Evolutionary conservation across 148 eudicot species (phyloP).

Genomic region (Chenopodium suecicum): DNA sequence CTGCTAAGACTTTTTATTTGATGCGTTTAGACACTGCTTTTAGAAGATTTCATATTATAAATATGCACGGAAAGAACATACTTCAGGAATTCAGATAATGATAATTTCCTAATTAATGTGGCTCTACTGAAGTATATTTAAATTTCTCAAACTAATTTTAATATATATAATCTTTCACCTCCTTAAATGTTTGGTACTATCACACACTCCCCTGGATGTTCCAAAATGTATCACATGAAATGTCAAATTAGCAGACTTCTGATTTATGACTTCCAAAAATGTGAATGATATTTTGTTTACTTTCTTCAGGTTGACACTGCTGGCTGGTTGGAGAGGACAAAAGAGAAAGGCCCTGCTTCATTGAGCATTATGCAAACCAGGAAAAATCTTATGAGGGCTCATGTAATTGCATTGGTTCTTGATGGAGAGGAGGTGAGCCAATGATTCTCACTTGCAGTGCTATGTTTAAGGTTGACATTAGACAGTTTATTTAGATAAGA

Average conservation of each 20-base stretch:
- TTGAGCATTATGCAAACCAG: constrained; percentile 93
- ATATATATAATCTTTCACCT: background rate
- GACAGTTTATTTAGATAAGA: background rate
- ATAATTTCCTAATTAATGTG: too few species aligned
- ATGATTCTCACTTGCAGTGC: constrained; percentile 1
- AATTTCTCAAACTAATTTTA: too few species aligned
- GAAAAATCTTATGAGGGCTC: constrained; percentile 98
- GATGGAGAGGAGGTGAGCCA: constrained; percentile 89
- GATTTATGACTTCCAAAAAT: background rate
- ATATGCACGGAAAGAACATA: background rate
- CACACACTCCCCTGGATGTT: background rate
- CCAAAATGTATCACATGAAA: background rate
- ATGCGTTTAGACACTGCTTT: background rate
- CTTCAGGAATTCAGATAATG: background rate
- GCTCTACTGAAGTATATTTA: background rate
- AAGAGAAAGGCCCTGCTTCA: constrained; percentile 87
- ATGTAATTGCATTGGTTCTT: constrained; percentile 87
- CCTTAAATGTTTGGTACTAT: background rate
- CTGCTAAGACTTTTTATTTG: background rate
- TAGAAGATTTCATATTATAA: background rate
- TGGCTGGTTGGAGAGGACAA: constrained; percentile 96
- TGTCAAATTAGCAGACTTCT: background rate
- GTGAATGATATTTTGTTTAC: background rate
- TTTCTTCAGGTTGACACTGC: constrained; percentile 91
- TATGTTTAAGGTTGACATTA: background rate